These are phyloP conservation scores for Trichosanthes truncata DNA, from an alignment of 306 rosid species.

Conservation along the genomic window DNA sequence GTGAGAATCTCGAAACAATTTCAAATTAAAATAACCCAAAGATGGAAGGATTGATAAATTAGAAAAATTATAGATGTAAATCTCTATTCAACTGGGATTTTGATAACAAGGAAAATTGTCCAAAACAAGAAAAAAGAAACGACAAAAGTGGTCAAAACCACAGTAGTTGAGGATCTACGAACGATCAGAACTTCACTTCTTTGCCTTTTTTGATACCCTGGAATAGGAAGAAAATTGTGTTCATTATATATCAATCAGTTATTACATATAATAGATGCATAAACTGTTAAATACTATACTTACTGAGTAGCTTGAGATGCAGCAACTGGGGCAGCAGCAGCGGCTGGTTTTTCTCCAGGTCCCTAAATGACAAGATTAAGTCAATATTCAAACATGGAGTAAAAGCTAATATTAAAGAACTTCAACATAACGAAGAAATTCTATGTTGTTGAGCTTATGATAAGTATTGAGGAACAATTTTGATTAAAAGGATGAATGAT, in stretches of 20 bases:
- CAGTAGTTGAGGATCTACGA: neutral
- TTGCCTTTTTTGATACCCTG: slow-evolving; percentile 75
- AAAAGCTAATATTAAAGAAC: neutral
- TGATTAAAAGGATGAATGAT: neutral
- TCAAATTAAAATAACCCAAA: neutral
- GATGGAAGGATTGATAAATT: neutral
- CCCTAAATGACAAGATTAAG: slow-evolving; percentile 31
- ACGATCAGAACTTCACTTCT: slow-evolving; percentile 36
- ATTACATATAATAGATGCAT: too few relatives aligned
- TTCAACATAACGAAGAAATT: neutral
- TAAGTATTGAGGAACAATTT: neutral
- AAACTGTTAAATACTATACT: too few relatives aligned
- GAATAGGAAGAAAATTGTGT: neutral
- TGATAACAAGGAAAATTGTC: slow-evolving; percentile 8
- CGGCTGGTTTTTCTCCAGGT: slow-evolving; percentile 51
- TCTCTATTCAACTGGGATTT: slow-evolving; percentile 7
- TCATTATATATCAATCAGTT: neutral
- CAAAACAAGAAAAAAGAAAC: neutral
- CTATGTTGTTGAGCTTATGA: neutral
- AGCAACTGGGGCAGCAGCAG: slow-evolving; percentile 22
- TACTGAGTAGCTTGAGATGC: slow-evolving; percentile 53
- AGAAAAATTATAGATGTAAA: slow-evolving; percentile 6
- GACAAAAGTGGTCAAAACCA: slow-evolving; percentile 6
- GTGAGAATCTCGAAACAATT: neutral
- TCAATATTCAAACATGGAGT: neutral